Conservation (phyloP, 1,139 yeast species). For the Barnettozyma hawaiiensis region DNA sequence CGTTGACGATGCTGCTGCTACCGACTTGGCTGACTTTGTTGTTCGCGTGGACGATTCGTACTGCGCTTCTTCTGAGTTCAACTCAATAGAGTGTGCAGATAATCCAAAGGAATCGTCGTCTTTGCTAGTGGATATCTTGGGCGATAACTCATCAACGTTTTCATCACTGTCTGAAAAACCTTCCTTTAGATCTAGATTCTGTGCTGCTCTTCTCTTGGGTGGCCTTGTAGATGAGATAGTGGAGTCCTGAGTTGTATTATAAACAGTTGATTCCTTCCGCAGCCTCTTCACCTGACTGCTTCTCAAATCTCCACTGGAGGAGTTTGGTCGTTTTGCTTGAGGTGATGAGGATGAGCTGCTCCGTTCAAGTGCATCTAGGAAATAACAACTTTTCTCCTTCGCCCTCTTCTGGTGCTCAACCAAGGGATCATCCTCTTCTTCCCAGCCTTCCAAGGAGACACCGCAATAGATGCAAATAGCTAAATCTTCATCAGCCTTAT, state of each 20-base stretch:
- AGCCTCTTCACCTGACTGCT: not conserved
- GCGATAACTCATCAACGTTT: not conserved
- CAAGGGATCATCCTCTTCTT: constrained; percentile 56
- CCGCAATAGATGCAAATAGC: constrained; percentile 71
- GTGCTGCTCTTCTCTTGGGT: constrained; percentile 7
- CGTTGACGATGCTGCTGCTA: constrained; percentile 1
- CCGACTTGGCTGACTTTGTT: not conserved
- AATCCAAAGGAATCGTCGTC: constrained; percentile 19
- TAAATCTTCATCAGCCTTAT: constrained; percentile 48
- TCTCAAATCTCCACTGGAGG: not conserved
- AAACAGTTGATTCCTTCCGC: not conserved
- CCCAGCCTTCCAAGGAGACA: constrained; percentile 69
- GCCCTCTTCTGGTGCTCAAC: constrained; percentile 44
- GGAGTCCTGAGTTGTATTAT: not conserved
- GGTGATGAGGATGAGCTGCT: no score
- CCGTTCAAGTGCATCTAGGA: constrained; percentile 27
- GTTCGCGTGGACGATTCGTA: constrained; percentile 10
- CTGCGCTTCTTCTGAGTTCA: constrained; percentile 18
- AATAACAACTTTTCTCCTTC: constrained; percentile 45
- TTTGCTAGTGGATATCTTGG: not conserved
- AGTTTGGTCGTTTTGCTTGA: constrained; percentile 4
- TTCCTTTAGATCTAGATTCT: constrained; percentile 3
- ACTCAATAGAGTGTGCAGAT: constrained; percentile 20
- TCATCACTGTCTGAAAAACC: constrained; percentile 1
- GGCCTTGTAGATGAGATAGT: constrained; percentile 1